Evolutionary conservation across 2,329 filamentous ascomycete genomes (phyloP).

Genomic region (Escovopsis sp.): DNA sequence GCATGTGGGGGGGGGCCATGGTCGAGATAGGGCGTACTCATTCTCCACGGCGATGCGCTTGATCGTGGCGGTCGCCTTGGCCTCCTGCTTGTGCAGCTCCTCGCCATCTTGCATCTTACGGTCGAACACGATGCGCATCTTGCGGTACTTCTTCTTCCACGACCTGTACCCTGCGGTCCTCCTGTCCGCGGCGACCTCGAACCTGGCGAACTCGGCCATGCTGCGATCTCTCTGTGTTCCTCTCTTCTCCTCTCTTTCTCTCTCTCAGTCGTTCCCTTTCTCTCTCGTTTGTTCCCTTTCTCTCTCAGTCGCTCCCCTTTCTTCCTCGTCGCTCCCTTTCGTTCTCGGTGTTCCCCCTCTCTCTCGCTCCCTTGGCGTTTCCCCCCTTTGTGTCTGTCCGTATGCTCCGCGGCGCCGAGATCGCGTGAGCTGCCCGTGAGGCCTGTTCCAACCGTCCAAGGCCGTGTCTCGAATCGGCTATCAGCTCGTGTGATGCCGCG

Average conservation of each 20-base stretch:
- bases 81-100: conserved; percentile 65
- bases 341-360: no score
- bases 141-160: conserved; percentile 88
- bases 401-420: no score
- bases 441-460: no score
- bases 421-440: no score
- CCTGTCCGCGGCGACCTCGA: conserved; percentile 28
- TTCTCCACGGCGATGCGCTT: conserved; percentile 81
- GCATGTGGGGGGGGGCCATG: no score
- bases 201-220: conserved; percentile 25
- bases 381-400: no score
- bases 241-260: neutral
- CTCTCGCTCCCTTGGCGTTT: no score
- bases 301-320: neutral
- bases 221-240: neutral
- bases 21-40: conserved; percentile 45
- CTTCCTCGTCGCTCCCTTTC: no score
- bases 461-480: no score
- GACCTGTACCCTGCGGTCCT: conserved; percentile 44
- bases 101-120: conserved; percentile 68
- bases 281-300: neutral
- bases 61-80: conserved; percentile 64
- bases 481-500: no score
- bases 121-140: conserved; percentile 71
- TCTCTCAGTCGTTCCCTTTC: neutral